Base-by-base conservation (phyloP, 345 rosid species). In the Streptanthus diversifolius region DNA sequence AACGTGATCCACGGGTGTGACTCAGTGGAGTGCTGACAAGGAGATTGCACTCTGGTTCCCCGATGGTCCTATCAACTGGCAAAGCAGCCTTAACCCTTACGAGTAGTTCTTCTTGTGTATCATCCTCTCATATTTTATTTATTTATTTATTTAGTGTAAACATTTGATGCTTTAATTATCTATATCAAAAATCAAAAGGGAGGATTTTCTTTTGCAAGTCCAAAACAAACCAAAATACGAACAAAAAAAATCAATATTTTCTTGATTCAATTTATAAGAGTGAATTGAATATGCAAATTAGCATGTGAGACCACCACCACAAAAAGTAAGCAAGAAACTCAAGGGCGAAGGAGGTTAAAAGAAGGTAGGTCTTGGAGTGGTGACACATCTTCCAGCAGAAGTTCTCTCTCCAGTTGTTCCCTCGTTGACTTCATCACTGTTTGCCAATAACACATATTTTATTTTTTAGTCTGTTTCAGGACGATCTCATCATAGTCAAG, bases 41-140 rank as follows among this genome's bases (percentile, higher is more conserved):
- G 99, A 95, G 76, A 90, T 89, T 68, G 97, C 86, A 0, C 71
- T 91, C 75, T 95, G 99, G 99, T 95, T 95, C 82, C 93, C 93
- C 0, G 96, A 95, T 17, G 89, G 90, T 18, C 85, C 85, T 58
- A 85, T 82, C 22, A 75, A 59, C 88, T 91, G 97, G 97, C 84
- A 86, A 69, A 91, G 90, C 87, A 90, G 89, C 77, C 74, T 85
- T 64, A 83, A 77, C 48, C 82, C 88, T 4, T 95, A 95, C 48
- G 99, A 95, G 17, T 36, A 32, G 15, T 9, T 4, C 12, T 8
- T n/a, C 21, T 39, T 39, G 0, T 39, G 8, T 33, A 1, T 25
- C 27, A 2, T 1, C 10, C 8, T 7, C 36, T 33, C 36, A 1
- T 7, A 8, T 33, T 33, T 32, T 6, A n/a, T 32, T 0, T 32